phyloP scores from a whole-genome alignment of 225 moss, liverwort and hornwort species.

The Climacium dendroides region DNA sequence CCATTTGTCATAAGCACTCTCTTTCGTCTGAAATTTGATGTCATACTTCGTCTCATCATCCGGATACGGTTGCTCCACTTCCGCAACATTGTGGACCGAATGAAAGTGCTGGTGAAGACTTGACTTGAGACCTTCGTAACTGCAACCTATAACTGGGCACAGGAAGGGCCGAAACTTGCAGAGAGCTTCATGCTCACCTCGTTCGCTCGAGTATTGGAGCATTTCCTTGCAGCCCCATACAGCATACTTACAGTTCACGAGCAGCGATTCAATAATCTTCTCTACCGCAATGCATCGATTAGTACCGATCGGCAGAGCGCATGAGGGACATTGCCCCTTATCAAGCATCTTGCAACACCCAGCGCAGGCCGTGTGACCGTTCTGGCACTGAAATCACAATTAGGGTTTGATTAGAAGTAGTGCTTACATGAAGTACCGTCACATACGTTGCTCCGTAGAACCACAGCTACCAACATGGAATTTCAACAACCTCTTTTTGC shows the following conservation, averaged over 20 bases:
- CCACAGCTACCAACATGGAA: neutral
- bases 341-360: neutral
- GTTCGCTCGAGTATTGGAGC: neutral
- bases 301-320: neutral
- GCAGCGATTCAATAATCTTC: slow-evolving; percentile 4
- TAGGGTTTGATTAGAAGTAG: neutral
- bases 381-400: neutral
- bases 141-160: neutral
- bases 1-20: neutral
- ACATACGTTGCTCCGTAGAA: neutral
- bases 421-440: neutral
- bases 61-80: neutral
- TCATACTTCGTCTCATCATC: neutral
- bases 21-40: neutral
- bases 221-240: neutral
- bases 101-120: neutral
- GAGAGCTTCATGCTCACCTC: neutral
- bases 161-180: neutral
- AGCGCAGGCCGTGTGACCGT: neutral
- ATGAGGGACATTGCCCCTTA: neutral
- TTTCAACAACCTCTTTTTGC: neutral
- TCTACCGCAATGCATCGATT: neutral
- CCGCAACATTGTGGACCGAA: neutral
- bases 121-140: neutral
- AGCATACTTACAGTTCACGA: neutral